Base-by-base conservation (phyloP, 306 rosid genomes). In the Cicer judaicum region DNA sequence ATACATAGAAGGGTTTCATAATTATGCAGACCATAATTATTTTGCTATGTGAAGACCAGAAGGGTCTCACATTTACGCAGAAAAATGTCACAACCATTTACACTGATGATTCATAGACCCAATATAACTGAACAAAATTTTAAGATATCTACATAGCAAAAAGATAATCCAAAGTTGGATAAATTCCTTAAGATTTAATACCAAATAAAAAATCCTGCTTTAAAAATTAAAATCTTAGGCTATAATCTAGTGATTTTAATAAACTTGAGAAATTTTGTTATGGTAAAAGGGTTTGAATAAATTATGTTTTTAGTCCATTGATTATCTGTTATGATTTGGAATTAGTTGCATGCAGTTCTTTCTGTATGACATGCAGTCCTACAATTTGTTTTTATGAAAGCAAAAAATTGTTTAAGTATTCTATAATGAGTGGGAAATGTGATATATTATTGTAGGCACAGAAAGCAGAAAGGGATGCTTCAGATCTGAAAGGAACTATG, bases 401-500 rank as follows among this genome's bases (percentile, higher is more conserved):
- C 43, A 43, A 54, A 46, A 54, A 47, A 5, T 15, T 40, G 10
- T 43, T 34, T 34, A 46, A 44, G 8, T 21, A 7, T 24, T 72
- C 38, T 46, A 8, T 54, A 7, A 60, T 46, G 14, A 64, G 5
- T 34, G 36, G 10, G 10, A 38, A 16, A 61, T 73, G 64, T 82
- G 64, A 69, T 70, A 46, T 21, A 21, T 47, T 56, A 21, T 47
- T 56, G 76, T 80, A 92, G 96, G 98, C 93, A 61, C 98, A 90
- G 86, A 92, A 90, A 80, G 92, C 89, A 67, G 98, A 92, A 78
- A 85, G 96, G 79, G 98, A 90, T 63, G 91, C 96, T 39, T 69
- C 88, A 72, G 98, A 92, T 78, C 96, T 92, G 68, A 92, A 92
- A 92, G 96, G 98, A 34, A 87, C 93, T 34, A 92, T 90, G 89